Evolutionary conservation across 345 rosid genomes (phyloP), one percentile per base, ranked within the genome.

Genomic region (Lepidium sativum): DNA sequence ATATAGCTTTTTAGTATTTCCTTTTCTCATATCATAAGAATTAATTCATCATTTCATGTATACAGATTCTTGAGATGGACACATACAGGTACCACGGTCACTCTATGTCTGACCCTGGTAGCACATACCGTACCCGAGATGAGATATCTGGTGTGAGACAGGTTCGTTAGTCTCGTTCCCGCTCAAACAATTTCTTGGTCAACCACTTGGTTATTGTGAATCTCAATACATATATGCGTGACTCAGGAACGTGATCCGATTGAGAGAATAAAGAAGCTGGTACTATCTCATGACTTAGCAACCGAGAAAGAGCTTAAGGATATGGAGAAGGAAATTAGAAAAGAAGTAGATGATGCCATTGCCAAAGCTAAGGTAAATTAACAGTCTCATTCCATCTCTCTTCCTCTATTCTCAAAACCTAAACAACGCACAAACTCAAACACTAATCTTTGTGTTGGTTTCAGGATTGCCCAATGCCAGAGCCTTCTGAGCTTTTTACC

Each of bases 61-160:
- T 76, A 76, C 83, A 90, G 97, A 85, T 91, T 66, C 99, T 94
- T 70, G 99, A 94, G 78, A 94, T 91, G 96, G 99, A 94, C 82
- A 94, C 99, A 38, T 94, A 94, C 72, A 86, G 96, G 78, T 94
- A 94, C 79, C 99, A 88, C 20, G 97, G 99, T 67, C 97, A 94
- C 82, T 94, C 96, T 21, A 94, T 94, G 99, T 94, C 99, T 71
- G 99, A 94, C 74, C 97, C 96, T 35, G 99, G 99, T 20, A 94
- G 97, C 84, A 94, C 99, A 60, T 94, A 94, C 82, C 96, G 97
- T 23, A 94, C 97, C 40, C 91, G 96, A 77, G 97, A 94, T 72
- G 99, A 94, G 80, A 88, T 95, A 54, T 66, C 75, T 70, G 97
- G 96, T 18, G 86, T 95, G 75, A 88, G 97, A 72, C 97, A 94